Percentiles rank a stretch among this genome's conserved stretches.
phyloP scores from a whole-genome alignment of 108 stramenopile genomes.

The Cyclotella sp. region DNA sequence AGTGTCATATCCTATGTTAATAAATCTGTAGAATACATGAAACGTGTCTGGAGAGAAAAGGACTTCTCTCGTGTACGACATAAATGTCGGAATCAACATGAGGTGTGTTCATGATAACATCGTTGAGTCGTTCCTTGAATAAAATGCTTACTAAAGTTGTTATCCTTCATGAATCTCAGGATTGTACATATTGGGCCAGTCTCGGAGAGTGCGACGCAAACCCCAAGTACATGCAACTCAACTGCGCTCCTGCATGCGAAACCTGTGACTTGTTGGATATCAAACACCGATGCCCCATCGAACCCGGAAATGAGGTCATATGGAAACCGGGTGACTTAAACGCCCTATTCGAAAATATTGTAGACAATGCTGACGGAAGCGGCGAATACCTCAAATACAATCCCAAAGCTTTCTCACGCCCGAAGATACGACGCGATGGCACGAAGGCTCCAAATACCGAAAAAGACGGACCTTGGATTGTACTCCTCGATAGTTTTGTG shows the following conservation, averaged over 20 bases:
- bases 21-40: slow-evolving; percentile 30
- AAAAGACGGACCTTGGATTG: slow-evolving; percentile 79
- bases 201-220: slow-evolving; percentile 59
- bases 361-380: slow-evolving; percentile 71
- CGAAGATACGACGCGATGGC: slow-evolving; percentile 45
- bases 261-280: slow-evolving; percentile 48
- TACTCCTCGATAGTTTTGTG: slow-evolving; percentile 80
- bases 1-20: slow-evolving; percentile 10
- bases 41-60: slow-evolving; percentile 27
- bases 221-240: slow-evolving; percentile 53
- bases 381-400: slow-evolving; percentile 57
- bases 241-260: slow-evolving; percentile 47
- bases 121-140: slow-evolving; percentile 20
- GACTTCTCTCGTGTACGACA: slow-evolving; percentile 23
- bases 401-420: slow-evolving; percentile 67
- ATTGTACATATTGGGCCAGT: slow-evolving; percentile 57
- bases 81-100: slow-evolving; percentile 36
- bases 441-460: slow-evolving; percentile 30
- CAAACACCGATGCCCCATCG: slow-evolving; percentile 55
- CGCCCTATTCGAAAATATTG: slow-evolving; percentile 69
- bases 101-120: neutral
- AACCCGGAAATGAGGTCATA: slow-evolving; percentile 48
- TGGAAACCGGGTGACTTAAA: slow-evolving; percentile 78
- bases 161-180: slow-evolving; percentile 2
- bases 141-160: slow-evolving; percentile 8